Evolutionary conservation across 179 eudicot genomes (phyloP), one percentile per base, ranked within the genome.

Genomic region (Beta macrorhiza): DNA sequence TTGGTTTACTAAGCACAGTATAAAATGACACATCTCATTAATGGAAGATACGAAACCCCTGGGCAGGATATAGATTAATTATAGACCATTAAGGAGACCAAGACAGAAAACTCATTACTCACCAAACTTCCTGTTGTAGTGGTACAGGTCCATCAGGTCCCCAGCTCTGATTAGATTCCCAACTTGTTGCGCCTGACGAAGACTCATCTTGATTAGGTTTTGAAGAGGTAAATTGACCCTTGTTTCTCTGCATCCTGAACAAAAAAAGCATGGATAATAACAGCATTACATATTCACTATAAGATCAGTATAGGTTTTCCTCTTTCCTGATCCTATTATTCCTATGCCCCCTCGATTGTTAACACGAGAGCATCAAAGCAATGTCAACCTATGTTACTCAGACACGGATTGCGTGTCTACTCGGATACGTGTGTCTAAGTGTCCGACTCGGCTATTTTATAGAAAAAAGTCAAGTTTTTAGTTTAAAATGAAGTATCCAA

Each of bases 201-300:
- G 91, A 74, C 53, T 91, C 97, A 55, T 91, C 97, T 44, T 83
- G 83, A 79, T 51, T 88, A 70, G 90, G 83, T 76, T 93, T 91
- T 73, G 93, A 88, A 74, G 95, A 91, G 65, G 97, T 90, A 81
- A 93, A 93, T 74, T 93, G 97, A 47, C 95, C 97, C 90, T 91
- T 93, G 74, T 93, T 89, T 64, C 95, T 73, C 82, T 93, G 95
- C 97, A 91, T 93, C 89, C 97, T 88, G 75, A 72, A 76, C 52
- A 84, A 42, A 25, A 76, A 68, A 42, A 53, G 67, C 57, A 62
- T 32, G 29, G 19, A 16, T 53, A 13, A 9, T 15, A 20, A 64
- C 65, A 45, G 67, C 2, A 29, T 45, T 17, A 42, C 75, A 61
- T 59, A 22, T 47, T 22, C 52, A 16, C 16, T n/a, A 17, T 5